These are phyloP conservation scores for Chenopodium album DNA, from an alignment of 148 eudicot species.

Conservation along the genomic window DNA sequence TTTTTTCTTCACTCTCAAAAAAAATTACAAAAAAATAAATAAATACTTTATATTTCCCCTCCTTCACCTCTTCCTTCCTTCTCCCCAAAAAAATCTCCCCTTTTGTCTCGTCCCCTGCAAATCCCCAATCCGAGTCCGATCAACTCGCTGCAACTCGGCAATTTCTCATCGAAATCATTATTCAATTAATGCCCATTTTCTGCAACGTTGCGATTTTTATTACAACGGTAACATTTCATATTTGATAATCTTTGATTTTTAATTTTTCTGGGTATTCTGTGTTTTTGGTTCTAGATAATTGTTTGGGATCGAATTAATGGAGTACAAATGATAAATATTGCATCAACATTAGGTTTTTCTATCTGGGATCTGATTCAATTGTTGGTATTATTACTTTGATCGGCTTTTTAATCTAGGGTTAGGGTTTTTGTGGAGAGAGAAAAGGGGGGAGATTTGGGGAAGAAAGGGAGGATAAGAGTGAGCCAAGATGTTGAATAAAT, in stretches of 20 bases:
- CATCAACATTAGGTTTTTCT: constrained; percentile 11
- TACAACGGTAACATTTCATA: constrained; percentile 1
- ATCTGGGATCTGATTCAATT: constrained; percentile 18
- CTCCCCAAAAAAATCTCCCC: constrained; percentile 9
- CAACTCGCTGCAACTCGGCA: constrained; percentile 4
- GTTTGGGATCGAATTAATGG: constrained; percentile 28
- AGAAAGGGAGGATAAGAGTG: constrained; percentile 3
- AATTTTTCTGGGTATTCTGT: background rate
- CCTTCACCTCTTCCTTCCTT: background rate
- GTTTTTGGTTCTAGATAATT: background rate
- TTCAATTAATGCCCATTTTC: background rate
- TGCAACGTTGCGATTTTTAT: background rate
- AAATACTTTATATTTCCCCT: background rate
- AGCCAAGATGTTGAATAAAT: constrained; percentile 57
- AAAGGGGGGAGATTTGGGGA: constrained; percentile 7
- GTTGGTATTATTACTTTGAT: background rate
- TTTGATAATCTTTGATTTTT: background rate
- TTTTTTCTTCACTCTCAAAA: constrained; percentile 4
- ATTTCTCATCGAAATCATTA: constrained; percentile 6
- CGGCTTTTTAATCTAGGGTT: constrained; percentile 28
- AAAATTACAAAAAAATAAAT: background rate
- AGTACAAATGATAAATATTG: constrained; percentile 18
- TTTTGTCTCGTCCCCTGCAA: constrained; percentile 7
- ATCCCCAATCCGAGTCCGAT: constrained; percentile 6
- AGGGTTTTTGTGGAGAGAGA: constrained; percentile 30